Evolutionary conservation across 1,284 basidiomycete species (phyloP).

Genomic region (Marasmius fiardii): DNA sequence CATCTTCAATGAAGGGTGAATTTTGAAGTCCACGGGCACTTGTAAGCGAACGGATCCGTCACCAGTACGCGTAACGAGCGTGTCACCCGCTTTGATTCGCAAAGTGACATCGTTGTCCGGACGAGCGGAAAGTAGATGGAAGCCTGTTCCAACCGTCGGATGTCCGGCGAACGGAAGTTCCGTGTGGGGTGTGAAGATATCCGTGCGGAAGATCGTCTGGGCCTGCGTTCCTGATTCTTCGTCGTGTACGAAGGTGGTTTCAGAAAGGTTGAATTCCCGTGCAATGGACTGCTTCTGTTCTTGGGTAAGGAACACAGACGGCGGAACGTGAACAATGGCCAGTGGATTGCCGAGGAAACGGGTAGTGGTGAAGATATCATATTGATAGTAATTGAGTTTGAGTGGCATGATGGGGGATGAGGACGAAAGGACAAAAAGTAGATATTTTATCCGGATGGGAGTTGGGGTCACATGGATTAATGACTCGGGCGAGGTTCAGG

Average conservation of each 20-base stretch:
- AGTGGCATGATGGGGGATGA: not conserved
- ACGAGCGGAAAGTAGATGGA: slow-evolving; percentile 29
- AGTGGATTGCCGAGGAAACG: slow-evolving; percentile 41
- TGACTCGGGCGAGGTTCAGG: too few species aligned
- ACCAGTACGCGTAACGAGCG: slow-evolving; percentile 27
- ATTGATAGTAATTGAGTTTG: slow-evolving; percentile 21
- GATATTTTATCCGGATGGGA: too few species aligned
- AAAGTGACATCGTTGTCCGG: slow-evolving; percentile 25
- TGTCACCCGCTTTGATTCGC: slow-evolving; percentile 37
- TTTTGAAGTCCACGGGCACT: slow-evolving; percentile 38
- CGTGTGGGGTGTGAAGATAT: slow-evolving; percentile 37
- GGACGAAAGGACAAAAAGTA: too few species aligned
- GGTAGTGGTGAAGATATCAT: slow-evolving; percentile 40
- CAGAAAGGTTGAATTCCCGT: slow-evolving; percentile 45
- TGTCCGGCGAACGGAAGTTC: slow-evolving; percentile 46
- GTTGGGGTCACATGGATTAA: too few species aligned
- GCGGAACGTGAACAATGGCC: slow-evolving; percentile 36
- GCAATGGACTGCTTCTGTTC: slow-evolving; percentile 38
- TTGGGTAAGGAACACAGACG: slow-evolving; percentile 26
- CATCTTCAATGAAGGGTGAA: slow-evolving; percentile 27
- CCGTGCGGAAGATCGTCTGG: slow-evolving; percentile 26
- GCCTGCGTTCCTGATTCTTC: slow-evolving; percentile 10
- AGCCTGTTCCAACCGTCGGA: slow-evolving; percentile 39
- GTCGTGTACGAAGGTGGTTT: slow-evolving; percentile 41
- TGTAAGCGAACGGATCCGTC: slow-evolving; percentile 27